Percentiles rank a stretch among this genome's conserved stretches.
Evolutionary conservation across 208 protist genomes (phyloP).

Genomic region (Trypanosoma lewisi): DNA sequence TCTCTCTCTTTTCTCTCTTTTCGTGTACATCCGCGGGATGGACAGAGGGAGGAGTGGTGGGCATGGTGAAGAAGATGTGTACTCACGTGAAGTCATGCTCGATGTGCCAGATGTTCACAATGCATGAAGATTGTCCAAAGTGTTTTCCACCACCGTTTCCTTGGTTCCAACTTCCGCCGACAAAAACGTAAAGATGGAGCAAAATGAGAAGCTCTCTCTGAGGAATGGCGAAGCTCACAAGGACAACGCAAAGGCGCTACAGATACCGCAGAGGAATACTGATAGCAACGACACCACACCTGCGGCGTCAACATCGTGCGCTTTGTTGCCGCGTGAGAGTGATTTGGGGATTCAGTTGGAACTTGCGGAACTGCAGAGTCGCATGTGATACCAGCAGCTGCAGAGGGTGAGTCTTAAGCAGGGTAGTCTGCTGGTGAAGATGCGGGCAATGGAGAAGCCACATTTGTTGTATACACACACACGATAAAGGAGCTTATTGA

Average conservation of each 20-base stretch:
- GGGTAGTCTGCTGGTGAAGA: neutral
- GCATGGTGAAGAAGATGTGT: neutral
- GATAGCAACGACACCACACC: neutral
- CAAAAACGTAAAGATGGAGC: no score
- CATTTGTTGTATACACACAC: neutral
- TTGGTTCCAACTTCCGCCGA: neutral
- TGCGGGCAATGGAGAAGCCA: conserved; percentile 16
- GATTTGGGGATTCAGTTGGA: neutral
- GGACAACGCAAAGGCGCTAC: neutral
- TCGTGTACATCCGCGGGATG: conserved; percentile 17
- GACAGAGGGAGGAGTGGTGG: neutral
- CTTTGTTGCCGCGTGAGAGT: neutral
- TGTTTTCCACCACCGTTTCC: neutral
- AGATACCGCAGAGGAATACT: neutral
- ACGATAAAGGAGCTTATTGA: conserved; percentile 22
- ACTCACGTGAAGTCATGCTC: neutral
- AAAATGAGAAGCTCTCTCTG: neutral
- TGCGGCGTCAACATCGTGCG: neutral
- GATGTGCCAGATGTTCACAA: neutral
- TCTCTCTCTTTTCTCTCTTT: conserved; percentile 4
- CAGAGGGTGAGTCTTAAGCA: neutral
- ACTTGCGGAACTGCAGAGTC: neutral
- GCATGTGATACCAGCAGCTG: neutral
- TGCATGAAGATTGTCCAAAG: neutral
- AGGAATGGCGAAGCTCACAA: neutral